These are phyloP conservation scores for Ogataea hybrid DNA, from an alignment of 1,139 yeast species.

Conservation along the genomic window DNA sequence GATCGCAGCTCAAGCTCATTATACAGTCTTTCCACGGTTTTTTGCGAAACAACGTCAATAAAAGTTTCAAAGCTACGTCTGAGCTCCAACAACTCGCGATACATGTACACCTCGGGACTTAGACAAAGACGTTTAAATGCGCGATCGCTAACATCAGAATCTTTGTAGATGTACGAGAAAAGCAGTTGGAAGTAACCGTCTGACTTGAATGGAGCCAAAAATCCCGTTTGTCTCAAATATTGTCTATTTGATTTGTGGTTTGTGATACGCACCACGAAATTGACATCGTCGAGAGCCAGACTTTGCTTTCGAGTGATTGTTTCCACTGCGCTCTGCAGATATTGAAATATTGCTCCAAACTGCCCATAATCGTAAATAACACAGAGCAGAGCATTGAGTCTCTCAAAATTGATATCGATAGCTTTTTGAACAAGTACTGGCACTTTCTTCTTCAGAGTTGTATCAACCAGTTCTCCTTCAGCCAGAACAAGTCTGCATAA, in stretches of 20 bases:
- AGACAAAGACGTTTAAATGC: background rate
- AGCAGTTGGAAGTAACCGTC: background rate
- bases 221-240: background rate
- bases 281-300: background rate
- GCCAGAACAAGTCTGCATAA: background rate
- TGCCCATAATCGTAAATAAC: background rate
- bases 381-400: background rate
- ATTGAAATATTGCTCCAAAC: no score
- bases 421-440: background rate
- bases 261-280: background rate
- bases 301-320: background rate
- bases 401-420: background rate
- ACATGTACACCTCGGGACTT: background rate
- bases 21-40: background rate
- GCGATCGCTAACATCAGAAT: background rate
- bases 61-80: background rate
- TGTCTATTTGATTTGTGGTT: background rate
- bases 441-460: background rate
- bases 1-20: background rate
- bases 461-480: background rate
- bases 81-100: slow-evolving; percentile 6
- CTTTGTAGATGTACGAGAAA: slow-evolving; percentile 1
- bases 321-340: background rate
- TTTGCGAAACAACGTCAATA: background rate
- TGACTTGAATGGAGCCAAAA: background rate